A percentile compares a stretch with the other conserved stretches of the same genome.
phyloP scores from a whole-genome alignment of 305 asterid genomes.

The Euphrasia arctica region DNA sequence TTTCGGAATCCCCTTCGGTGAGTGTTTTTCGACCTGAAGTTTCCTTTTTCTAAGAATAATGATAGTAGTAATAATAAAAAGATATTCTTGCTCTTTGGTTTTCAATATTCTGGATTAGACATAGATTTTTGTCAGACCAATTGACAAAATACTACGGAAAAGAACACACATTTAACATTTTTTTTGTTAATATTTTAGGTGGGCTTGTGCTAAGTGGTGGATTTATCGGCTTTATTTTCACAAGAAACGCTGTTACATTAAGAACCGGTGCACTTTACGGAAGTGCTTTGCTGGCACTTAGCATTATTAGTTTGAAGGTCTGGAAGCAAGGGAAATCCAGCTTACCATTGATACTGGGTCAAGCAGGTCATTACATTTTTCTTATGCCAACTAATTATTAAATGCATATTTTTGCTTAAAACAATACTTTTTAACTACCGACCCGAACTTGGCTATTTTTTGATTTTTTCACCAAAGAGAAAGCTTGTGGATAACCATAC shows the following conservation, averaged over 20 bases:
- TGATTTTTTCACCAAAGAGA: neutral
- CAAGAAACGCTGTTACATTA: conserved; percentile 53
- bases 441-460: neutral
- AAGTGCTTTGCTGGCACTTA: conserved; percentile 71
- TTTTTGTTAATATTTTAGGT: conserved; percentile 39
- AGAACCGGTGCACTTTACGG: conserved; percentile 64
- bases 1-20: conserved; percentile 91
- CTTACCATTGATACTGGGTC: conserved; percentile 78
- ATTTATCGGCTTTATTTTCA: conserved; percentile 59
- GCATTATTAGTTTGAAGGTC: conserved; percentile 68
- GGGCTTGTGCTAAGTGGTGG: conserved; percentile 74
- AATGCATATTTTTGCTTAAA: neutral
- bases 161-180: conserved; percentile 20
- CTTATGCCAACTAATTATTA: neutral
- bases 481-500: neutral
- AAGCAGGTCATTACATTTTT: conserved; percentile 55
- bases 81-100: neutral
- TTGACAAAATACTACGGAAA: neutral
- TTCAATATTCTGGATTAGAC: neutral
- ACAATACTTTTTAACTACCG: neutral
- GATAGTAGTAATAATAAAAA: neutral
- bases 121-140: neutral
- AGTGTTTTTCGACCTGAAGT: conserved; percentile 29
- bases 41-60: conserved; percentile 3
- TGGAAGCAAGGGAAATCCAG: conserved; percentile 88